Conservation (phyloP, 306 rosid genomes). For the Dalbergia cultrata region DNA sequence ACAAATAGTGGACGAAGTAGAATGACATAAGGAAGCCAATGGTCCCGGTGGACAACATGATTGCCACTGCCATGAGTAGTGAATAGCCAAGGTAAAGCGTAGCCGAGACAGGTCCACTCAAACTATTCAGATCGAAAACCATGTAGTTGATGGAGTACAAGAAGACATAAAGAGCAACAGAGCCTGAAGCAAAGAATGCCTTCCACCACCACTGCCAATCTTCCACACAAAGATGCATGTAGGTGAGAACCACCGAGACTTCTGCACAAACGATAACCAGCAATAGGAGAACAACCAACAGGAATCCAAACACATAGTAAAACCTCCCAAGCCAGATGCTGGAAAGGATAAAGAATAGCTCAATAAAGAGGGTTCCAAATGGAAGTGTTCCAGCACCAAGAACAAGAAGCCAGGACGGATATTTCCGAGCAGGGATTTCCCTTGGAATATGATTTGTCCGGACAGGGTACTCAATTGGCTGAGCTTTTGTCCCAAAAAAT, state of each 20-base stretch:
- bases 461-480: conserved; percentile 74
- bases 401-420: conserved; percentile 91
- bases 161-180: conserved; percentile 87
- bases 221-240: conserved; percentile 95
- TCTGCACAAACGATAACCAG: conserved; percentile 85
- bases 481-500: conserved; percentile 77
- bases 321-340: conserved; percentile 97
- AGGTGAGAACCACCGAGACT: conserved; percentile 90
- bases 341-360: conserved; percentile 89
- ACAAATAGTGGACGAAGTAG: conserved; percentile 90
- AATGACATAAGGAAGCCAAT: conserved; percentile 84
- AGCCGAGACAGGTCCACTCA: conserved; percentile 93
- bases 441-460: conserved; percentile 92
- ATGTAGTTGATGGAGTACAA: conserved; percentile 87
- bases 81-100: conserved; percentile 86
- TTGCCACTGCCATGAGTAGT: conserved; percentile 81
- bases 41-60: conserved; percentile 88
- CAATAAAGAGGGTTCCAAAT: conserved; percentile 92
- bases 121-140: conserved; percentile 90
- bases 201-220: conserved; percentile 99
- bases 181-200: conserved; percentile 91
- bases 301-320: conserved; percentile 88
- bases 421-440: conserved; percentile 86
- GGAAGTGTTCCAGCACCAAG: conserved; percentile 95
- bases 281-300: conserved; percentile 75